Evolutionary conservation across 331 rosid species (phyloP).

Genomic region (Quercus tomentella): DNA sequence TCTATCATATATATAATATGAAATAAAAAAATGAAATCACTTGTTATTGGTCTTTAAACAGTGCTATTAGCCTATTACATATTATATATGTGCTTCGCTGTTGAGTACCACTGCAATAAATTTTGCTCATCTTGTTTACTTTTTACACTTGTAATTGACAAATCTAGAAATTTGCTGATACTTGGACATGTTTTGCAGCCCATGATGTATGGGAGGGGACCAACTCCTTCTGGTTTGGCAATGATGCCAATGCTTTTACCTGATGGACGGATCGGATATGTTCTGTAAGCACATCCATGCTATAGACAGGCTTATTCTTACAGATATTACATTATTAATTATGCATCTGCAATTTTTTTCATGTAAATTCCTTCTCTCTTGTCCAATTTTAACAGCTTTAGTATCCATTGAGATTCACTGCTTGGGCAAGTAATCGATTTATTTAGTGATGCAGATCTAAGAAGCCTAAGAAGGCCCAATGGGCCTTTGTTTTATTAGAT

Average conservation of each 20-base stretch:
- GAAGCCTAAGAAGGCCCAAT: neutral
- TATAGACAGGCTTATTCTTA: neutral
- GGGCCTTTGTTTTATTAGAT: neutral
- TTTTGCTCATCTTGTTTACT: neutral
- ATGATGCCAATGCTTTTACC: conserved; percentile 99
- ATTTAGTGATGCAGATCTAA: neutral
- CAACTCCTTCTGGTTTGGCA: conserved; percentile 79
- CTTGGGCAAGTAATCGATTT: neutral
- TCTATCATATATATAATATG: too few species aligned
- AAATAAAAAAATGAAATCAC: too few species aligned
- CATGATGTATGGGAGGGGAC: conserved; percentile 80
- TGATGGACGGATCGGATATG: conserved; percentile 94
- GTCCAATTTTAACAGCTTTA: neutral
- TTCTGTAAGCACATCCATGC: conserved; percentile 64
- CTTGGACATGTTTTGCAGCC: conserved; percentile 53
- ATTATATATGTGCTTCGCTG: neutral
- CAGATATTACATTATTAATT: conserved; percentile 4
- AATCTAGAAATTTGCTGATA: neutral
- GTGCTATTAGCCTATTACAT: neutral
- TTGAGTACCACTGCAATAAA: neutral
- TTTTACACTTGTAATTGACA: neutral
- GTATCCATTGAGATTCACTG: neutral
- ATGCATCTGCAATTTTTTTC: neutral
- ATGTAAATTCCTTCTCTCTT: neutral
- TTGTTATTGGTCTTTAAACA: neutral